Conservation (phyloP, 768 basidiomycete species). For the Naganishia kalamii region DNA sequence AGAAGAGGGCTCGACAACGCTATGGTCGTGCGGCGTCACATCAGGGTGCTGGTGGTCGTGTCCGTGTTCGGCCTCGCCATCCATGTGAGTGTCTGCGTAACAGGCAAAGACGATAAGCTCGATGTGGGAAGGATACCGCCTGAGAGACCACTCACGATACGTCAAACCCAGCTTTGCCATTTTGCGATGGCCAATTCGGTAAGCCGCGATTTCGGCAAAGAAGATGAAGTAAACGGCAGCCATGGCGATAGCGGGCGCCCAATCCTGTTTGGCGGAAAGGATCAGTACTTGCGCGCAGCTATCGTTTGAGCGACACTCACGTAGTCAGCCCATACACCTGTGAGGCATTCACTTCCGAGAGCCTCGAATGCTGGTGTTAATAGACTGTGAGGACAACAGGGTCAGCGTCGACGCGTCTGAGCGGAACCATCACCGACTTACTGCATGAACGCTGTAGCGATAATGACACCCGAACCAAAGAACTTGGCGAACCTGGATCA, state of each 20-base stretch:
- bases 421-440: conserved; percentile 3
- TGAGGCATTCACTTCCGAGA: conserved; percentile 64
- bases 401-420: neutral
- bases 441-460: conserved; percentile 68
- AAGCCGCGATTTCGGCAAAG: conserved; percentile 74
- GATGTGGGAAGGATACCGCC: neutral
- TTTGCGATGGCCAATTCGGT: conserved; percentile 74
- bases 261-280: conserved; percentile 56
- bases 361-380: conserved; percentile 68
- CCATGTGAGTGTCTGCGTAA: conserved; percentile 20
- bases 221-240: conserved; percentile 76
- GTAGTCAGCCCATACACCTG: conserved; percentile 64
- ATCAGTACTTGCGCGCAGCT: neutral
- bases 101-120: neutral
- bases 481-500: conserved; percentile 61
- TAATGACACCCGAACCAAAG: conserved; percentile 73
- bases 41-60: conserved; percentile 29
- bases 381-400: conserved; percentile 59
- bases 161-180: conserved; percentile 60
- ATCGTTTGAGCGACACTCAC: conserved; percentile 50
- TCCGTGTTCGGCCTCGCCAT: conserved; percentile 24
- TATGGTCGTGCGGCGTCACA: conserved; percentile 56
- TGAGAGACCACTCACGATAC: conserved; percentile 24
- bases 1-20: conserved; percentile 55
- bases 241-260: conserved; percentile 72